Evolutionary conservation across 2,329 filamentous ascomycete species (phyloP).

Genomic region (Penicillium oxalicum): DNA sequence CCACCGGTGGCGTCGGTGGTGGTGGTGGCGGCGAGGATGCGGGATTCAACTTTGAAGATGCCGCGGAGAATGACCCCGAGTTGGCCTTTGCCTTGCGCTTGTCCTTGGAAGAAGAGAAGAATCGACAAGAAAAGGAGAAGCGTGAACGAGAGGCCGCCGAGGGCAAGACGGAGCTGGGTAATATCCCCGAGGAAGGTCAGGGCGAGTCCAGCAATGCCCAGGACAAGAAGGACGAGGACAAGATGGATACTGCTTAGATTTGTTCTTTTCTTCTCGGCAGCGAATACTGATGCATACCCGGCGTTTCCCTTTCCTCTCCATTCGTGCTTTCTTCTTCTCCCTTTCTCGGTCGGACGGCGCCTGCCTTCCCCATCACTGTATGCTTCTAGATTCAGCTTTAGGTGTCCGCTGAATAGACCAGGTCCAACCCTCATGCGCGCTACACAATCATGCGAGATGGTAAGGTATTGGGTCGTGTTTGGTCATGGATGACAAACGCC

Average conservation of each 20-base stretch:
- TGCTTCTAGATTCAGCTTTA: conserved; percentile 7
- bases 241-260: conserved; percentile 80
- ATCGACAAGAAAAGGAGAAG: conserved; percentile 79
- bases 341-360: too few relatives aligned
- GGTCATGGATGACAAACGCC: too few relatives aligned
- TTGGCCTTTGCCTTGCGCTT: conserved; percentile 89
- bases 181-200: conserved; percentile 71
- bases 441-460: conserved; percentile 3
- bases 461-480: too few relatives aligned
- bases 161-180: conserved; percentile 70
- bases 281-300: conserved; percentile 35
- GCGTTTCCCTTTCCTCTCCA: conserved; percentile 22
- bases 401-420: conserved; percentile 17
- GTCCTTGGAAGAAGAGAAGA: conserved; percentile 98
- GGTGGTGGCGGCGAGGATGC: conserved; percentile 51
- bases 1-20: conserved; percentile 40
- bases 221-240: conserved; percentile 58
- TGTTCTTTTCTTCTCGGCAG: conserved; percentile 17
- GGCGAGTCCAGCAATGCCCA: conserved; percentile 58
- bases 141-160: conserved; percentile 66
- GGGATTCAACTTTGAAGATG: conserved; percentile 72
- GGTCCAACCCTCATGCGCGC: not conserved
- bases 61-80: conserved; percentile 77
- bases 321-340: too few relatives aligned
- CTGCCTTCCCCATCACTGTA: conserved; percentile 5